Base-by-base conservation (phyloP, 202 grass and related monocot genomes). In the Schoenoplectus tabernaemontani region DNA sequence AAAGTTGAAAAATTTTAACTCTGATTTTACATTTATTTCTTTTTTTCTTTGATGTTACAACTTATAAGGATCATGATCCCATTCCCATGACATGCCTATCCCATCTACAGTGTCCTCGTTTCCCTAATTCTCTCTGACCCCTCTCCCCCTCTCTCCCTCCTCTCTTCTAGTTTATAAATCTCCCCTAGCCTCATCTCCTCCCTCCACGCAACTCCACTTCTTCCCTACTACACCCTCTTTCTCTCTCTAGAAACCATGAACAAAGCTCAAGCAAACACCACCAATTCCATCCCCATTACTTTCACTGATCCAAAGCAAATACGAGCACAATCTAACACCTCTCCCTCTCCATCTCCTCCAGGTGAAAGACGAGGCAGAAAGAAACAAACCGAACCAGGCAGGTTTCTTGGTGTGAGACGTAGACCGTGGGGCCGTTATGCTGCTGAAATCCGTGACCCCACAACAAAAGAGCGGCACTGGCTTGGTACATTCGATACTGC, bases 361-460 rank as follows among this genome's bases (percentile, higher is more conserved):
- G 48, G 50, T 16, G 86, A 88, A 68, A 84, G 82, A 64, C 76
- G 86, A 53, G 82, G 86, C 33, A 39, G 82, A 56, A 84, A 83
- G 59, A 88, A 84, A 57, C 59, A 83, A 36, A 44, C 70, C 0
- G 86, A 88, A 73, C 86, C 86, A 16, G 86, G 86, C 22, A 41
- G 86, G 47, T 84, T 88, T 74, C 78, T 88, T 10, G 86, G 82
- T 2, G 86, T 87, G 13, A 80, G 86, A 54, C 57, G 86, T 24
- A 44, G 86, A 53, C 86, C 86, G 0, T 87, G 86, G 86, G 86
- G 86, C 9, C 53, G 86, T 22, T 87, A 87, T 74, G 86, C 86
- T 7, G 86, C 86, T 37, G 86, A 88, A 65, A 88, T 88, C 46
- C 83, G 86, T n/a, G 86, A 88, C 68, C 86, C 86, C 1, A 88